Percentiles rank a stretch among this genome's conserved stretches.
Evolutionary conservation across 495 filamentous ascomycete species (phyloP).

Genomic region (Peziza echinospora): DNA sequence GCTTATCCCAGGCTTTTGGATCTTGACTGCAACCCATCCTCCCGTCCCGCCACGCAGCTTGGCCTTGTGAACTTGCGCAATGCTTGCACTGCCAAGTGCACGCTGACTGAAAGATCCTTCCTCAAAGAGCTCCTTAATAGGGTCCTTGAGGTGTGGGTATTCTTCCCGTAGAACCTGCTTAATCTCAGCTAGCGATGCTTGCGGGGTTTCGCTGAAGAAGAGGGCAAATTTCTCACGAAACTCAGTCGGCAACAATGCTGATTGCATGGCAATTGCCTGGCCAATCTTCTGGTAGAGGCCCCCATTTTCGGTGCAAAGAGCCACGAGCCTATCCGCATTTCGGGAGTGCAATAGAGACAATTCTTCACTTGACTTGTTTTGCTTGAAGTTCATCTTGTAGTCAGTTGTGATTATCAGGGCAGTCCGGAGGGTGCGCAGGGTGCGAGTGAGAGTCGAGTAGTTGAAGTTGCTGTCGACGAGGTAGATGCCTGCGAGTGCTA

Average conservation of each 20-base stretch:
- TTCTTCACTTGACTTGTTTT: constrained; percentile 41
- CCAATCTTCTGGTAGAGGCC: constrained; percentile 95
- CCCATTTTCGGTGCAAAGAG: constrained; percentile 64
- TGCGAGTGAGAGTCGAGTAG: constrained; percentile 55
- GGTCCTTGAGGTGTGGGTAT: constrained; percentile 34
- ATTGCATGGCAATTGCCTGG: constrained; percentile 96
- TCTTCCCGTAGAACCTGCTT: constrained; percentile 73
- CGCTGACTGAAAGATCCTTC: constrained; percentile 45
- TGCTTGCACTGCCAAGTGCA: constrained; percentile 71
- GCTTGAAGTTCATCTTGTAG: constrained; percentile 90
- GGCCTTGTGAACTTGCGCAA: constrained; percentile 95
- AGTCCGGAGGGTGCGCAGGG: constrained; percentile 54
- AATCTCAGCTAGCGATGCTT: constrained; percentile 77
- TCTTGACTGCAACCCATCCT: constrained; percentile 78
- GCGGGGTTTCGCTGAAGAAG: constrained; percentile 96
- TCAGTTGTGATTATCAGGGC: constrained; percentile 70
- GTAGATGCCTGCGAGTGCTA: constrained; percentile 32
- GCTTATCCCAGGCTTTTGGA: constrained; percentile 86
- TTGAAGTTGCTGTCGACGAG: constrained; percentile 50
- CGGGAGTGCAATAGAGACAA: constrained; percentile 51
- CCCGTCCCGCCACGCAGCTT: constrained; percentile 44
- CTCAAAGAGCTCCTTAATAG: constrained; percentile 10
- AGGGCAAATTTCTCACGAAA: constrained; percentile 86
- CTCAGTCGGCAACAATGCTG: constrained; percentile 71
- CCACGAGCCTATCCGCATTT: constrained; percentile 59